Evolutionary conservation across 1,284 basidiomycete genomes (phyloP), one percentile per base, ranked within the genome.

Genomic region (Meripilus lineatus): DNA sequence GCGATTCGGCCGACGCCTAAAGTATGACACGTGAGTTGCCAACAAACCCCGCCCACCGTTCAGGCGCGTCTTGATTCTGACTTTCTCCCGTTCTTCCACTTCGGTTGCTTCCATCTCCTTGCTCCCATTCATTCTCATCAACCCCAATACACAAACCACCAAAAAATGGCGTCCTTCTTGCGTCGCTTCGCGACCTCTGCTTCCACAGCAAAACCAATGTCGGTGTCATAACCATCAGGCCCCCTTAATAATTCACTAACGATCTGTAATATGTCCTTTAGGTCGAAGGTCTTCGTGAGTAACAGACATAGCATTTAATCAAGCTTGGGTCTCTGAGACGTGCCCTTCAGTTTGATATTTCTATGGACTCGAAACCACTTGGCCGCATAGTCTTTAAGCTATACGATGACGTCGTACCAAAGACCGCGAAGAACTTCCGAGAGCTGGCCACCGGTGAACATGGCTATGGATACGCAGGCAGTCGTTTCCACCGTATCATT

Each of bases 401-500:
- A 17, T 86, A 72, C 58, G 84, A 87, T 57, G 77, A 81, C 32
- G 65, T 70, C 5, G 81, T 82, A 5, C 85, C 84, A 18, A 79
- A 71, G 62, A 96, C 93, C 0, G 68, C 89, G 1, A 76, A 75
- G 51, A 98, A 97, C 74, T 87, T 87, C 68, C 79, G 75, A 10
- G 80, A 85, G 62, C 69, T 87, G 41, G 86, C 87, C 2, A 77
- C 79, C 2, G 93, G 93, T 54, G 84, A 91, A 58, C 81, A 92
- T 48, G 76, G 78, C 1, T 78, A 81, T 45, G 79, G 78, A 14
- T 87, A 81, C 59, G 64, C 72, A 26, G 80, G 77, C 5, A 84
- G 81, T 51, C 55, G 57, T 18, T 95, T 96, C 72, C 93, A 96
- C 65, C 81, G 93, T 46, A 81, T 93, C 63, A 94, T 87, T 49